Evolutionary conservation across 768 basidiomycete genomes (phyloP).

Genomic region (Rhizopogon vulgaris): DNA sequence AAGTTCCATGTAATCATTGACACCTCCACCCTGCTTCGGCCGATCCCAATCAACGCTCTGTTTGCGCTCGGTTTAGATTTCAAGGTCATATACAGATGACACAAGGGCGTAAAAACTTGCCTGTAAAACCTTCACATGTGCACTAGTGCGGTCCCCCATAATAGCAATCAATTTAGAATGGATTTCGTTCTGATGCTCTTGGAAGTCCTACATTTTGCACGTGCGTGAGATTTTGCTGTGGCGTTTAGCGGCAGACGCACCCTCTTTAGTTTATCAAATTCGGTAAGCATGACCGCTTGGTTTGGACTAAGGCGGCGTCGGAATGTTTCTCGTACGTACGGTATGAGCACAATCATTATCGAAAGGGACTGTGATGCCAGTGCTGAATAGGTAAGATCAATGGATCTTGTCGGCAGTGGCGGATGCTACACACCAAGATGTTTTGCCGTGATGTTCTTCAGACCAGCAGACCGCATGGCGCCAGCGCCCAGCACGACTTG

Average conservation of each 20-base stretch:
- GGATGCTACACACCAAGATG: slow-evolving; percentile 66
- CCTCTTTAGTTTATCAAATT: slow-evolving; percentile 97
- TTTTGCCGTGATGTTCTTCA: slow-evolving; percentile 98
- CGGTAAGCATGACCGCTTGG: slow-evolving; percentile 94
- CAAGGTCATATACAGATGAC: not conserved
- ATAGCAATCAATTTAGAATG: slow-evolving; percentile 96
- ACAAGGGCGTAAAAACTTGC: slow-evolving; percentile 32
- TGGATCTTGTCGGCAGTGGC: slow-evolving; percentile 5
- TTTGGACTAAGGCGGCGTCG: slow-evolving; percentile 89
- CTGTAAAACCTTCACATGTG: slow-evolving; percentile 80
- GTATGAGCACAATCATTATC: slow-evolving; percentile 88
- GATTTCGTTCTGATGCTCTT: slow-evolving; percentile 99
- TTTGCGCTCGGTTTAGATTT: slow-evolving; percentile 2
- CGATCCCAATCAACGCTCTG: slow-evolving; percentile 78
- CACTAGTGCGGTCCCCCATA: slow-evolving; percentile 90
- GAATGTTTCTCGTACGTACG: slow-evolving; percentile 93
- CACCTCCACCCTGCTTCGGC: slow-evolving; percentile 51
- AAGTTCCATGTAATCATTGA: slow-evolving; percentile 88
- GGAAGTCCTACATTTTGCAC: slow-evolving; percentile 65
- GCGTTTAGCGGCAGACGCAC: slow-evolving; percentile 37
- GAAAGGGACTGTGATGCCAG: slow-evolving; percentile 95
- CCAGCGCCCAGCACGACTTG: slow-evolving; percentile 98
- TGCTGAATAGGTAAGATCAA: slow-evolving; percentile 40
- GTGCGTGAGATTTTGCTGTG: not conserved
- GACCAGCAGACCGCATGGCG: slow-evolving; percentile 96